Evolutionary conservation across 1,284 basidiomycete genomes (phyloP).

Genomic region (Fomitiporia mediterranea): DNA sequence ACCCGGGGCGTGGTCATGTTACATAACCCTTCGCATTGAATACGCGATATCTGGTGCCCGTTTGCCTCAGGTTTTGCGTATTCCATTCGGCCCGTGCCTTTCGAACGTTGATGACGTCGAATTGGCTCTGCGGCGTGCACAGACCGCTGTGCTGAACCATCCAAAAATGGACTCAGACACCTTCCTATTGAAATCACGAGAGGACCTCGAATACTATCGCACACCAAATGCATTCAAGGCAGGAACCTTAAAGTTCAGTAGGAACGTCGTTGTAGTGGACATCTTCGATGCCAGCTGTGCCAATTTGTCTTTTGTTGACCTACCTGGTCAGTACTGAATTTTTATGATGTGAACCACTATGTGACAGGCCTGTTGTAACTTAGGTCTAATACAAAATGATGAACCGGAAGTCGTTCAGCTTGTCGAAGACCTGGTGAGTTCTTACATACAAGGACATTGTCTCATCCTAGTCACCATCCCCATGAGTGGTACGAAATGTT

Average conservation of each 20-base stretch:
- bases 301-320: slow-evolving; percentile 49
- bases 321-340: slow-evolving; percentile 37
- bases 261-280: slow-evolving; percentile 28
- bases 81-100: slow-evolving; percentile 25
- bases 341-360: not conserved
- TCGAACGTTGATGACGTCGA: slow-evolving; percentile 26
- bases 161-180: slow-evolving; percentile 13
- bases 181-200: slow-evolving; percentile 22
- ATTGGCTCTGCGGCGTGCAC: slow-evolving; percentile 30
- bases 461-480: slow-evolving; percentile 59
- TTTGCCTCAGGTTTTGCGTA: not conserved
- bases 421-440: slow-evolving; percentile 42
- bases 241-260: slow-evolving; percentile 25
- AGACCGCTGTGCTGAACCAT: slow-evolving; percentile 29
- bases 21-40: slow-evolving; percentile 31
- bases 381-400: slow-evolving; percentile 55
- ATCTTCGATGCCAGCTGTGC: slow-evolving; percentile 36
- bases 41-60: slow-evolving; percentile 19
- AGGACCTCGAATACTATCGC: slow-evolving; percentile 22
- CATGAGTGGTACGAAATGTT: slow-evolving; percentile 44
- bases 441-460: slow-evolving; percentile 44
- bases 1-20: slow-evolving; percentile 31
- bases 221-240: slow-evolving; percentile 17
- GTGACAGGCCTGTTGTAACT: not conserved
- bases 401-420: slow-evolving; percentile 38